Conservation (phyloP, 2,329 filamentous ascomycete species). For the Corinectria fuckeliana region DNA sequence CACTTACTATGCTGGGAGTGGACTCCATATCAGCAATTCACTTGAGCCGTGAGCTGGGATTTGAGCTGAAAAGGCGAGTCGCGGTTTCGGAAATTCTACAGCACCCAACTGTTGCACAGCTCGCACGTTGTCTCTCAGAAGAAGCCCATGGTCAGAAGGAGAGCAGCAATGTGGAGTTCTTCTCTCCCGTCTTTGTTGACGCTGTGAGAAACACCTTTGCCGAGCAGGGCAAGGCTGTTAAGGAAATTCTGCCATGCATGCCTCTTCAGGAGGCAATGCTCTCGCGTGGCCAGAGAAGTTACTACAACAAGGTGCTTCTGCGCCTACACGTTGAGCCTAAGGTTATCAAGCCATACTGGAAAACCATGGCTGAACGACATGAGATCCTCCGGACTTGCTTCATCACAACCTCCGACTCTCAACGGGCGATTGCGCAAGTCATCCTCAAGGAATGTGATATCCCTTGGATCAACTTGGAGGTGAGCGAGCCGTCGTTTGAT, state of each 20-base stretch:
- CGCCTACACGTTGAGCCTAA: constrained; percentile 58
- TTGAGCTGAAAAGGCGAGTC: constrained; percentile 53
- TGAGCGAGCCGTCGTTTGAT: constrained; percentile 43
- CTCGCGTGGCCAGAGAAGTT: constrained; percentile 59
- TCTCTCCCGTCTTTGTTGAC: constrained; percentile 36
- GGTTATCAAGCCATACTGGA: constrained; percentile 67
- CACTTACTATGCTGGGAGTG: constrained; percentile 79
- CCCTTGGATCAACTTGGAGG: constrained; percentile 49
- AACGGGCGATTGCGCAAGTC: constrained; percentile 74
- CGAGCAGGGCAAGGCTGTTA: constrained; percentile 46
- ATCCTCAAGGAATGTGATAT: constrained; percentile 59
- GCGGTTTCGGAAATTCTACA: constrained; percentile 75
- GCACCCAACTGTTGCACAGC: constrained; percentile 67
- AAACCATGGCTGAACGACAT: constrained; percentile 67
- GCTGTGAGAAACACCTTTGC: constrained; percentile 43
- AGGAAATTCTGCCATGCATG: constrained; percentile 77
- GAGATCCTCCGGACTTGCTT: constrained; percentile 82
- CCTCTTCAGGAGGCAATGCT: constrained; percentile 91
- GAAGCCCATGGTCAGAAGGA: neutral
- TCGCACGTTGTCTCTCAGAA: constrained; percentile 50
- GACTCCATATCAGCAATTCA: constrained; percentile 85
- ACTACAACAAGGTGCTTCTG: constrained; percentile 76
- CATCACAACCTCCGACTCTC: constrained; percentile 64
- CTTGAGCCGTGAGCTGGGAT: constrained; percentile 64
- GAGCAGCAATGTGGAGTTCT: constrained; percentile 21